These are phyloP conservation scores for Seiridium unicorne DNA, from an alignment of 2,329 filamentous ascomycete genomes.

Conservation along the genomic window DNA sequence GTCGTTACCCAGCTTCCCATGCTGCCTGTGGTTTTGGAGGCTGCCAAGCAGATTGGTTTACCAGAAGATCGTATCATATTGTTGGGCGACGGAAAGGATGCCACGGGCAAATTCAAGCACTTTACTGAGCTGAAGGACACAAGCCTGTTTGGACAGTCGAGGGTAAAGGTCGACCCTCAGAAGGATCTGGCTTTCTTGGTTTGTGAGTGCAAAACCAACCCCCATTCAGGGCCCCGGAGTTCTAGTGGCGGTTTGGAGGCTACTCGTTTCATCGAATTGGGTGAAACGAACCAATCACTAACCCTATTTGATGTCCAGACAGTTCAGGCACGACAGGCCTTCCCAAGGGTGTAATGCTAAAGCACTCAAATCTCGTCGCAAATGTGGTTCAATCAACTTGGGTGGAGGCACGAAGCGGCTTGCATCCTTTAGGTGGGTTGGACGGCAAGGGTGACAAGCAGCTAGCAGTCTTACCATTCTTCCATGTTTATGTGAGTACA, in stretches of 20 bases:
- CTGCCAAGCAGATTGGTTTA: conserved; percentile 69
- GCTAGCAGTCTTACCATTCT: conserved; percentile 82
- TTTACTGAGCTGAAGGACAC: conserved; percentile 70
- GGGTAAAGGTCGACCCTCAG: conserved; percentile 61
- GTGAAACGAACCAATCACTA: too few species aligned
- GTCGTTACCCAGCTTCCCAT: conserved; percentile 71
- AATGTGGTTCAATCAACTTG: conserved; percentile 61
- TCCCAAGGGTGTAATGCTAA: conserved; percentile 88
- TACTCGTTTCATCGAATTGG: too few species aligned
- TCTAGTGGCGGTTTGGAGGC: too few species aligned
- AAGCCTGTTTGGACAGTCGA: conserved; percentile 48
- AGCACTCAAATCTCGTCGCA: conserved; percentile 77
- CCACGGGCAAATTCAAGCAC: conserved; percentile 61
- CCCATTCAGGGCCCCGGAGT: too few species aligned
- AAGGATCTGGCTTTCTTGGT: conserved; percentile 82
- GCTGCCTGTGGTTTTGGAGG: conserved; percentile 63
- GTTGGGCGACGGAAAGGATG: conserved; percentile 68
- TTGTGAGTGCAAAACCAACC: conserved; percentile 41
- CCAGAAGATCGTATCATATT: conserved; percentile 71
- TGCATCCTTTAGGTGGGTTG: conserved; percentile 51
- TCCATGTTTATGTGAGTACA: conserved; percentile 76
- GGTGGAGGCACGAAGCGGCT: conserved; percentile 55
- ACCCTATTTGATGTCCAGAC: conserved; percentile 5
- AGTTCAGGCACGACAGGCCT: conserved; percentile 87
- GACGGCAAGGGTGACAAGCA: conserved; percentile 68